Percentiles rank a stretch among this genome's conserved stretches.
Evolutionary conservation across 306 rosid genomes (phyloP).

Genomic region (Quercus rubra): DNA sequence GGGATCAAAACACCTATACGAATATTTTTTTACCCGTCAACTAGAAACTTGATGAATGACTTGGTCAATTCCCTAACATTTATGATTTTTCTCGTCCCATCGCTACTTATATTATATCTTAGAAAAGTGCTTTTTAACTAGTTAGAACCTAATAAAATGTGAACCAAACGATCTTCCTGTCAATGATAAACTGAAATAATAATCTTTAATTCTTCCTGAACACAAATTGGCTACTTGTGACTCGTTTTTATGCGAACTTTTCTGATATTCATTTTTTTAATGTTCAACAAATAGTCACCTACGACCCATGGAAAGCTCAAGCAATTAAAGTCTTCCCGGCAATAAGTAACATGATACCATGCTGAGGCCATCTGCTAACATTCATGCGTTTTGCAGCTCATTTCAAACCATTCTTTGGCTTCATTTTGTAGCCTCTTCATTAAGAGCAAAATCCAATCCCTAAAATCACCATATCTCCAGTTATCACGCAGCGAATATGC

Average conservation of each 20-base stretch:
- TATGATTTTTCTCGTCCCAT: too few relatives aligned
- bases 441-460: constrained; percentile 66
- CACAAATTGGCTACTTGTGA: background rate
- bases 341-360: constrained; percentile 66
- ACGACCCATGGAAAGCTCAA: constrained; percentile 88
- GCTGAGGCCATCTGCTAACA: constrained; percentile 67
- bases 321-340: constrained; percentile 34
- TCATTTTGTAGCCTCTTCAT: constrained; percentile 59
- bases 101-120: too few relatives aligned
- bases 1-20: too few relatives aligned
- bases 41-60: too few relatives aligned
- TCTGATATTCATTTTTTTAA: constrained; percentile 42
- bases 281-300: constrained; percentile 57
- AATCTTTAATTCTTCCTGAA: background rate
- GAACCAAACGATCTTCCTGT: too few relatives aligned
- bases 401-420: constrained; percentile 73
- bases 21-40: too few relatives aligned
- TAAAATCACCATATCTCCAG: constrained; percentile 65
- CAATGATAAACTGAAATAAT: too few relatives aligned
- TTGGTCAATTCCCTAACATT: too few relatives aligned
- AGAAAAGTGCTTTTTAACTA: too few relatives aligned
- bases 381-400: constrained; percentile 38
- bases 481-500: constrained; percentile 82
- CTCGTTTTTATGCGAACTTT: background rate
- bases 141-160: too few relatives aligned